Evolutionary conservation across 2,329 filamentous ascomycete species (phyloP), one percentile per base, ranked within the genome.

Genomic region (Myotisia sp.): DNA sequence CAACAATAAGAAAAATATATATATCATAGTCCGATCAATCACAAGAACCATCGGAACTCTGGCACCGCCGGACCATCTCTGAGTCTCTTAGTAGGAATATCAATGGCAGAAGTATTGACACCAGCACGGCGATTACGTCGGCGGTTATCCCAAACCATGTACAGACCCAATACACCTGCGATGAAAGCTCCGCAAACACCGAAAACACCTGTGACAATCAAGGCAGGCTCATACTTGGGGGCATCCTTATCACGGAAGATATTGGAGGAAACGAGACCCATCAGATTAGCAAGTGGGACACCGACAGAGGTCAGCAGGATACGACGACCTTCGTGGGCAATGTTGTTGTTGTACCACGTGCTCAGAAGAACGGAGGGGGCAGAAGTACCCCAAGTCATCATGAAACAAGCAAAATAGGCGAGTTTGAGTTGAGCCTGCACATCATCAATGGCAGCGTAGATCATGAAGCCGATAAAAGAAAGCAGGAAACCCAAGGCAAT

Each of bases 351-450:
- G 58, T 84, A 85, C 76, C 75, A 78, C 37, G 72, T 63, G 44
- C 74, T 60, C 4, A 80, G 62, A 8, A 86, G 62, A 6, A 85
- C 79, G 0, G 73, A 79, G 0, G 81, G 79, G 0, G 79, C 79
- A 1, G 74, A 76, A 0, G 78, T 83, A 10, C 80, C 80, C 74
- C 78, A 84, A 7, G 74, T 79, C 77, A 85, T 83, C 76, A 85
- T 79, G 53, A 85, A 86, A 36, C 70, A 75, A 4, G 79, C 77
- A 43, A 75, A 84, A 48, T 85, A 85, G 0, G 78, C 79, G 1
- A 83, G 29, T 23, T 40, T 26, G n/a, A 78, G 52, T 24, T 78
- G 61, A 3, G 60, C 29, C 14, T 70, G 53, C 10, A 83, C 72
- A 44, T 76, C 65, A 18, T 71, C 58, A 38, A 87, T 77, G 13